phyloP scores from a whole-genome alignment of 202 grass and related monocot species.

The Setaria italica region DNA sequence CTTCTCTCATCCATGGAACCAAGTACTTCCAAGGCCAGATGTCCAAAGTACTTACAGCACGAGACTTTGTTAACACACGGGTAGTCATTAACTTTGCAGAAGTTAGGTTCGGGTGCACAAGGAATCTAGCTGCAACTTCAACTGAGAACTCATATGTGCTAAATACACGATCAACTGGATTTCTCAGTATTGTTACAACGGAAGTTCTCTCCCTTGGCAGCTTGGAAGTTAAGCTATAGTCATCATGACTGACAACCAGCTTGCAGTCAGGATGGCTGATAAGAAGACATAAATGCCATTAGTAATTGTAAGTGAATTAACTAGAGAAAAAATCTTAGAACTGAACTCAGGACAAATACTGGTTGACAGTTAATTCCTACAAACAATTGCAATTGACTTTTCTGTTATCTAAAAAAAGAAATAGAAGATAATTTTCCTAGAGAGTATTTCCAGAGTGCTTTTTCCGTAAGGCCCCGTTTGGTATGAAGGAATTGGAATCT shows the following conservation, averaged over 20 bases:
- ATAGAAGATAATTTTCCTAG: too few species aligned
- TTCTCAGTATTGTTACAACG: slow-evolving; percentile 88
- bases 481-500: too few species aligned
- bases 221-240: slow-evolving; percentile 96
- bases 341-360: background rate
- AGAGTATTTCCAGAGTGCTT: too few species aligned
- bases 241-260: slow-evolving; percentile 91
- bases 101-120: slow-evolving; percentile 81
- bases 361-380: background rate
- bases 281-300: slow-evolving; percentile 42
- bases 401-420: too few species aligned
- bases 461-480: too few species aligned
- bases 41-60: slow-evolving; percentile 79
- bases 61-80: slow-evolving; percentile 57
- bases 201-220: slow-evolving; percentile 86
- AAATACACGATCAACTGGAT: slow-evolving; percentile 91
- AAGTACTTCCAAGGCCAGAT: slow-evolving; percentile 99
- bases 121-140: slow-evolving; percentile 95
- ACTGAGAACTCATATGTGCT: slow-evolving; percentile 95
- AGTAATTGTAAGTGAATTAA: slow-evolving; percentile 31
- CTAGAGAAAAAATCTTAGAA: background rate
- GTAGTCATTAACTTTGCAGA: slow-evolving; percentile 80
- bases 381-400: background rate
- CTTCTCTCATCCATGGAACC: slow-evolving; percentile 97
- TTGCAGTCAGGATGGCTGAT: slow-evolving; percentile 92